Percentiles rank a stretch among this genome's conserved stretches.
Evolutionary conservation across 306 rosid genomes (phyloP).

Genomic region (Psophocarpus tetragonolobus): DNA sequence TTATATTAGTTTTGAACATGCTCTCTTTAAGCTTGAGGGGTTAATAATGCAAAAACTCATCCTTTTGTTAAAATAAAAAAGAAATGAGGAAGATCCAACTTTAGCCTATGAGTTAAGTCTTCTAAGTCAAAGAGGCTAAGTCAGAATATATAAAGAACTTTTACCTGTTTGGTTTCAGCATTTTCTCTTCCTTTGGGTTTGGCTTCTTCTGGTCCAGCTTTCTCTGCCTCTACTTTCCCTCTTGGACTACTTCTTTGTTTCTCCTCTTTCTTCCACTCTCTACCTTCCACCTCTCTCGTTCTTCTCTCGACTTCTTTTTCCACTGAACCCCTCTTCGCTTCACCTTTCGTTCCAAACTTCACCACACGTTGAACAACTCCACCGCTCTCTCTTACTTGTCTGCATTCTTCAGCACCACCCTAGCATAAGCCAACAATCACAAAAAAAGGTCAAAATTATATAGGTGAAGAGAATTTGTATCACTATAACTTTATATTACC

Average conservation of each 20-base stretch:
- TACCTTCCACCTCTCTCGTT: neutral
- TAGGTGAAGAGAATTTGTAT: neutral
- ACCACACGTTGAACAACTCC: conserved; percentile 17
- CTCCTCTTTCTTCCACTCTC: neutral
- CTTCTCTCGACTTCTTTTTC: neutral
- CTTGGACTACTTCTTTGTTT: neutral
- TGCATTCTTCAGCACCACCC: neutral
- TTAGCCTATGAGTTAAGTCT: neutral
- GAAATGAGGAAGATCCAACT: neutral
- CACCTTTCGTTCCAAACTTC: conserved; percentile 29
- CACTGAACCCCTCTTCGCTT: conserved; percentile 7
- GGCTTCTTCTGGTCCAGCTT: conserved; percentile 3
- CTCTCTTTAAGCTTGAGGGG: neutral
- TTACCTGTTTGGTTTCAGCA: neutral
- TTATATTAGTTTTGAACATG: neutral
- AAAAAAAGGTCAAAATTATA: neutral
- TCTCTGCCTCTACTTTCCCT: conserved; percentile 3
- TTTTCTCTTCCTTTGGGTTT: conserved; percentile 6
- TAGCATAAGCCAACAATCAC: neutral
- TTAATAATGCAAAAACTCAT: neutral
- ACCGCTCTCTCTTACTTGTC: neutral
- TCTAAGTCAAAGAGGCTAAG: neutral
- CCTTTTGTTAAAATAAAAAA: neutral
- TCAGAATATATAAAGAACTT: neutral
- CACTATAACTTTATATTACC: neutral